Evolutionary conservation across 768 basidiomycete species (phyloP).

Genomic region (Rickenella mellea): DNA sequence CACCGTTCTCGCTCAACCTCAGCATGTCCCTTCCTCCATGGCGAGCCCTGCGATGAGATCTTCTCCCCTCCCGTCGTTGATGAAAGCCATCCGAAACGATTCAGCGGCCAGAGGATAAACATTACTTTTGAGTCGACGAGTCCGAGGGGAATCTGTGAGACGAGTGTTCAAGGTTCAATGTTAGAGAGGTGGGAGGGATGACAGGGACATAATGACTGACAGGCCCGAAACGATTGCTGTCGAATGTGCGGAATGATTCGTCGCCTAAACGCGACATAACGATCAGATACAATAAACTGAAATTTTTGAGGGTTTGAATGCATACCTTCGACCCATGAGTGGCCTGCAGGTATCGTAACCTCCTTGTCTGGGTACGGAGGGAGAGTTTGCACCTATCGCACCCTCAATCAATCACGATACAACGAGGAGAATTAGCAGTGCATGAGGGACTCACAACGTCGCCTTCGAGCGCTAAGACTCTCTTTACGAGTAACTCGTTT

Average conservation of each 20-base stretch:
- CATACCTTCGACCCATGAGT: conserved; percentile 70
- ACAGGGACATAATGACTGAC: conserved; percentile 25
- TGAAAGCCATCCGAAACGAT: conserved; percentile 17
- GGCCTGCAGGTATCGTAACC: conserved; percentile 48
- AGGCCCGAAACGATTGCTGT: conserved; percentile 67
- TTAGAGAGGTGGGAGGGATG: neutral
- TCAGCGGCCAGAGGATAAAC: conserved; percentile 20
- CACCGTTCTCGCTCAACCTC: conserved; percentile 29
- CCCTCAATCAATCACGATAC: neutral
- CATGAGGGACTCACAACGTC: conserved; percentile 33
- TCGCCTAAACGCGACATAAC: conserved; percentile 34
- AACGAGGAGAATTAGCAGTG: neutral
- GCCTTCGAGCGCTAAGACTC: conserved; percentile 54
- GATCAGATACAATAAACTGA: conserved; percentile 3
- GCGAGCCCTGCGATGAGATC: conserved; percentile 12
- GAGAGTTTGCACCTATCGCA: conserved; percentile 41
- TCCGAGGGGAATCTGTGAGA: conserved; percentile 15
- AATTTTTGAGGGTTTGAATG: neutral
- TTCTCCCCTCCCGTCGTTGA: conserved; percentile 7
- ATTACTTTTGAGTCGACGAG: conserved; percentile 19
- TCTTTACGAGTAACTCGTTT: conserved; percentile 48
- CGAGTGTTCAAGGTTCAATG: neutral
- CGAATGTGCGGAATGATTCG: conserved; percentile 55
- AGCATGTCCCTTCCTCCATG: conserved; percentile 24
- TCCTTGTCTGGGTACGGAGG: conserved; percentile 53